Base-by-base conservation (phyloP, 805 yeast species). In the Suhomyces sp. region DNA sequence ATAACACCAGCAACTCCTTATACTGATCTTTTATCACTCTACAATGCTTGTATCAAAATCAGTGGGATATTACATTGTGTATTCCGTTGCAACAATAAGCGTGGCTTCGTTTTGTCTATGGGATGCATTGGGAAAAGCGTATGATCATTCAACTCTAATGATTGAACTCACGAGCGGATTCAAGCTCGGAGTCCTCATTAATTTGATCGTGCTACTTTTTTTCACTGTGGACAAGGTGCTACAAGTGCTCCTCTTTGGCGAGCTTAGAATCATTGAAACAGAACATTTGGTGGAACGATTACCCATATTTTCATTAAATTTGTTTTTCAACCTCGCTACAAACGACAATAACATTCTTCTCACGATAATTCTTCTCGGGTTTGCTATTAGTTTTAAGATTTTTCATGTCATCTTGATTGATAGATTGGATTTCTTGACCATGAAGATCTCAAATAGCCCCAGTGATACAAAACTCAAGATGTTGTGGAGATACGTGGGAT, bases 351-450 rank as follows among this genome's bases (percentile, higher is more conserved):
- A 83, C 36, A 54, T 87, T 33, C 59, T 83, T 56, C 42, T 47
- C 57, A 79, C 43, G 51, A 79, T 50, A 68, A 72, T 55, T 14
- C 50, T 67, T 33, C 39, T 63, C 11, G 60, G 63, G 9, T 36
- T 58, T 17, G 42, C 61, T 4, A 40, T 64, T 15, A 44, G 54
- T 16, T 57, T 77, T 52, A 83, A 81, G 51, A 79, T 83, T 2
- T 79, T 83, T 63, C 95, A 88, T 53, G 82, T 95, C 79, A 72
- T 93, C 1, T 57, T 83, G 28, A 60, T 65, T 24, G 81, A 77
- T 37, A 53, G 85, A 16, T 60, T 74, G 11, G 79, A 76, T 19
- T 56, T 54, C 37, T 36, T 59, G 11, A 58, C 57, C 19, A 51
- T 60, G 43, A 47, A 42, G 20, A 51, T 64, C 4, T 51, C 46